Conservation (phyloP, 108 stramenopile genomes). For the Conticribra guillardii region DNA sequence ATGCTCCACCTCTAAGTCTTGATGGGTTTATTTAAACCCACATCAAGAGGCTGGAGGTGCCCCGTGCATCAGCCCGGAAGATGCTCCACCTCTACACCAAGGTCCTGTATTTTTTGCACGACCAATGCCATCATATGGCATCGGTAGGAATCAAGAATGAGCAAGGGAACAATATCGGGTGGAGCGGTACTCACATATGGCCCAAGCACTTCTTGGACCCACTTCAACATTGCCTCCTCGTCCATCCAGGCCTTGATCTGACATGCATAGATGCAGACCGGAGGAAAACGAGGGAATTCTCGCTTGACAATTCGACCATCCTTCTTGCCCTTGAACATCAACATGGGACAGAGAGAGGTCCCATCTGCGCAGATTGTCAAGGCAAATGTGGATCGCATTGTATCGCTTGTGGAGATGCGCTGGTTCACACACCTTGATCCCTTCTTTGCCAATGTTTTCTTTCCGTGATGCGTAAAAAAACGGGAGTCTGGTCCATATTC, state of each 20-base stretch:
- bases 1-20: conserved; percentile 19
- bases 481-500: conserved; percentile 7
- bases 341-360: not conserved
- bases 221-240: not conserved
- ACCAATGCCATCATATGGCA: conserved; percentile 38
- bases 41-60: conserved; percentile 19
- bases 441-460: not conserved
- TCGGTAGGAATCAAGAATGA: conserved; percentile 20
- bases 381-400: not conserved
- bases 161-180: conserved; percentile 8
- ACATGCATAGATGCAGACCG: not conserved
- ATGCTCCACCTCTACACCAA: too few relatives aligned
- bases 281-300: not conserved
- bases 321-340: not conserved
- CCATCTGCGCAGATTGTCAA: not conserved
- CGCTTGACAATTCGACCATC: not conserved
- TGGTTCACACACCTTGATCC: not conserved
- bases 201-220: not conserved
- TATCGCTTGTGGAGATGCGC: not conserved
- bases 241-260: conserved; percentile 6
- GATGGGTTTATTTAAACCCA: conserved; percentile 18
- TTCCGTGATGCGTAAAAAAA: not conserved
- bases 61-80: conserved; percentile 12
- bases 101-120: too few relatives aligned
- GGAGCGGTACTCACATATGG: not conserved